These are phyloP conservation scores for Fusarium succisae DNA, from an alignment of 2,329 filamentous ascomycete genomes.

Conservation along the genomic window DNA sequence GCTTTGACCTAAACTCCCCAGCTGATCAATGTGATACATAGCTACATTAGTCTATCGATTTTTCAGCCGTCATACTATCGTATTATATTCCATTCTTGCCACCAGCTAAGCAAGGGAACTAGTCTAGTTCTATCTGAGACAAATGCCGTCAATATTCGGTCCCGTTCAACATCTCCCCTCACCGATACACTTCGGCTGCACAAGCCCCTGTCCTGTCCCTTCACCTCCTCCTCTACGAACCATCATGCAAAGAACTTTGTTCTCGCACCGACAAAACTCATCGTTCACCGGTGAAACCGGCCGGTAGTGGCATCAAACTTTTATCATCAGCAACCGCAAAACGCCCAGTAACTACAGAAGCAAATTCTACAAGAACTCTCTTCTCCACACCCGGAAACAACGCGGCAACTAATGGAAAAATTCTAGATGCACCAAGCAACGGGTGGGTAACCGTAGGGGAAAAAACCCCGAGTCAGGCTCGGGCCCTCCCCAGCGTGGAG, in stretches of 20 bases:
- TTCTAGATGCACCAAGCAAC: constrained; percentile 7
- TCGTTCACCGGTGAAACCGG: neutral
- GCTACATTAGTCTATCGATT: neutral
- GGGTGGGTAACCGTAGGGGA: neutral
- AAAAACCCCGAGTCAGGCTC: constrained; percentile 1
- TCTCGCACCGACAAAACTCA: neutral
- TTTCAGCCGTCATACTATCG: neutral
- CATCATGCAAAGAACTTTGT: neutral
- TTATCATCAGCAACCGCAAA: neutral
- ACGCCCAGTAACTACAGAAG: neutral
- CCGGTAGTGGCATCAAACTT: neutral
- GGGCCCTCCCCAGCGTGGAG: neutral
- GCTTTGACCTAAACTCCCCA: neutral
- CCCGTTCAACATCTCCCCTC: neutral
- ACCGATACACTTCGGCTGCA: neutral
- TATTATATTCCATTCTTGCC: neutral
- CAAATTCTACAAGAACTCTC: neutral
- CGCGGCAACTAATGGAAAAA: neutral
- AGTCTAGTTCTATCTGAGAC: neutral
- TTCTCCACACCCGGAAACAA: neutral
- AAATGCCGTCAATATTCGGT: neutral
- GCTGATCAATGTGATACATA: neutral
- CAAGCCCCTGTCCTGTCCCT: neutral
- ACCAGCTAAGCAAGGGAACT: neutral
- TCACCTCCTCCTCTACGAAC: neutral